phyloP scores from a whole-genome alignment of 2,329 filamentous ascomycete genomes.

The Talaromyces sp. region DNA sequence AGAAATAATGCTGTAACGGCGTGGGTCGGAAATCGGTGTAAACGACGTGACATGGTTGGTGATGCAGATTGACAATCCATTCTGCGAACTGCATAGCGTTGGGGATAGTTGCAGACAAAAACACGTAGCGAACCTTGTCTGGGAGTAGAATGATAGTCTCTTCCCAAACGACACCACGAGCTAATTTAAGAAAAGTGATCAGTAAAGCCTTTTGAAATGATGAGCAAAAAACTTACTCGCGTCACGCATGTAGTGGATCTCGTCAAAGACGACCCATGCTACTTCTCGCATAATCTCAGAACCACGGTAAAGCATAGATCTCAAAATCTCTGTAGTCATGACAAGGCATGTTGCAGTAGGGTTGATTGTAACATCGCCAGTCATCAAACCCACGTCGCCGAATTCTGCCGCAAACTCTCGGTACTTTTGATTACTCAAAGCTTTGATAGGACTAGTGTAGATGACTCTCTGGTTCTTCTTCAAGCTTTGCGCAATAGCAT shows the following conservation, averaged over 20 bases:
- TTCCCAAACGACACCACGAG: conserved; percentile 95
- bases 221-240: conserved; percentile 50
- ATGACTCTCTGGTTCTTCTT: conserved; percentile 98
- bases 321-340: conserved; percentile 99
- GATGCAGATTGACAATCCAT: conserved; percentile 98
- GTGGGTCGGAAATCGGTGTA: conserved; percentile 98
- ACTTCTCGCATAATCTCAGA: conserved; percentile 99
- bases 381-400: conserved; percentile 96
- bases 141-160: conserved; percentile 97
- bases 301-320: conserved; percentile 95
- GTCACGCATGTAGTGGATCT: conserved; percentile 98
- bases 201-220: conserved; percentile 14
- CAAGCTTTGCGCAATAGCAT: conserved; percentile 94
- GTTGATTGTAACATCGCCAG: conserved; percentile 98
- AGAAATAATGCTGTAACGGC: conserved; percentile 96
- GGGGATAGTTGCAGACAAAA: conserved; percentile 94
- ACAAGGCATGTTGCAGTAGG: conserved; percentile 96
- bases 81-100: conserved; percentile 99
- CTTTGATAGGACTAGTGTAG: conserved; percentile 99
- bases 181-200: conserved; percentile 29
- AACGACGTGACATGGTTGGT: conserved; percentile 96
- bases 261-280: conserved; percentile 96
- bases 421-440: conserved; percentile 97
- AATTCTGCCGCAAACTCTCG: conserved; percentile 94
- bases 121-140: conserved; percentile 98